Evolutionary conservation across 108 stramenopile genomes (phyloP).

Genomic region (Cyclostephanos tholiformis): DNA sequence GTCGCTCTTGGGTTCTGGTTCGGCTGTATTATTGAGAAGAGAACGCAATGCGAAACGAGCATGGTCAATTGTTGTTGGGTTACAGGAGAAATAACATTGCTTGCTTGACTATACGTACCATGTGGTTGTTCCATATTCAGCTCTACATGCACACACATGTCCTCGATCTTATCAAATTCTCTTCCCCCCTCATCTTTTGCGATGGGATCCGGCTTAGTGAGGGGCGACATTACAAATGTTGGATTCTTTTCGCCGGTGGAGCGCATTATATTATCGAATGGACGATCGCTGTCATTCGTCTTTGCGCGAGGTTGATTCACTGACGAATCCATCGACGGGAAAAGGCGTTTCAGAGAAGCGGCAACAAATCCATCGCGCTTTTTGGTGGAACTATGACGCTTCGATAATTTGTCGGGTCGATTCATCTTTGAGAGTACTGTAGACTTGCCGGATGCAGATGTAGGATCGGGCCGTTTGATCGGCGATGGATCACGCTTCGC

Average conservation of each 20-base stretch:
- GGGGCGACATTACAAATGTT: constrained; percentile 18
- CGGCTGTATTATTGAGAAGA: not conserved
- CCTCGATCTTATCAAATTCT: not conserved
- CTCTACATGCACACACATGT: not conserved
- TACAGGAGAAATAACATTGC: not conserved
- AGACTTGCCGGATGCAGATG: no score
- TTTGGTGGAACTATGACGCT: no score
- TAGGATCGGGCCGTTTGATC: constrained; percentile 37
- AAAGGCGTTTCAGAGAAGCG: constrained; percentile 20
- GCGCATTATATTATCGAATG: constrained; percentile 6
- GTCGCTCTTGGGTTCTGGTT: not conserved
- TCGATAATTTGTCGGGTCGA: not conserved
- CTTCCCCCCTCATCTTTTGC: constrained; percentile 2
- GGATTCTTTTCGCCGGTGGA: constrained; percentile 27
- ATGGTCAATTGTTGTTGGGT: not conserved
- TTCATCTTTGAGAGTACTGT: not conserved
- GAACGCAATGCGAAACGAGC: not conserved
- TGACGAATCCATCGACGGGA: constrained; percentile 6
- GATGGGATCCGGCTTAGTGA: constrained; percentile 1
- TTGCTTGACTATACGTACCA: constrained; percentile 1
- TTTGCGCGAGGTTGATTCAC: not conserved
- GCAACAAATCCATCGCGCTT: constrained; percentile 1
- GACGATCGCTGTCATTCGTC: not conserved
- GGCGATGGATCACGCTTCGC: constrained; percentile 40
- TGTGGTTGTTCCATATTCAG: not conserved